Base-by-base conservation (phyloP, 1,284 basidiomycete species). In the Sporisorium reilianum region DNA sequence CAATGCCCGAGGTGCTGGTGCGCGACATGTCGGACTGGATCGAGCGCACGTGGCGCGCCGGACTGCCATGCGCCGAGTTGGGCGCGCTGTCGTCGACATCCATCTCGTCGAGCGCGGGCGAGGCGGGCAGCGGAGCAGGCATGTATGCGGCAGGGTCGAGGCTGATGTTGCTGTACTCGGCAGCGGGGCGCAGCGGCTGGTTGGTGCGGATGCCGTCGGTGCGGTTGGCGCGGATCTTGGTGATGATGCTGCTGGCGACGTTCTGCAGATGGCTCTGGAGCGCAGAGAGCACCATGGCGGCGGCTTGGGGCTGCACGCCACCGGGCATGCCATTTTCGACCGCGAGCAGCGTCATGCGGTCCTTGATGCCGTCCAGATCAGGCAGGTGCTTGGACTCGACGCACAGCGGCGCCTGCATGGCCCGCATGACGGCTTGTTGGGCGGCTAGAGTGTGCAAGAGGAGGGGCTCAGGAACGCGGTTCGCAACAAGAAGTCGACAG, bases 301-400 rank as follows among this genome's bases (percentile, higher is more conserved):
- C 85, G 2, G 85, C 85, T 49, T 85, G 76, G 1, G 74, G 61
- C 22, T 83, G 78, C 3, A 85, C 82, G 14, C 86, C 86, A 1
- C 78, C 80, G 0, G 69, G 50, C 56, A 87, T 71, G 11, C 85
- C 85, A 1, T 76, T 78, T 50, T 86, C 84, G 40, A 85, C 85
- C 5, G 86, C 85, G 14, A 84, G 59, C 9, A 85, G 60, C 22
- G 82, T 78, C 86, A 87, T 87, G 6, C 86, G 76, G 58, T 86
- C 86, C 25, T 75, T 78, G 40, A 87, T 65, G 5, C 67, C 73
- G 23, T 87, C 84, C 3, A 82, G 30, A 60, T 86, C 85, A 5
- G 86, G 86, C 23, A 87, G 55, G 16, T 82, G 63, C 44, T 85
- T 84, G 25, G 81, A 74, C 55, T 86, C 85, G 65, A 81, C 80